Evolutionary conservation across 768 basidiomycete species (phyloP), one percentile per base, ranked within the genome.

Genomic region (Phaeotremella fagi): DNA sequence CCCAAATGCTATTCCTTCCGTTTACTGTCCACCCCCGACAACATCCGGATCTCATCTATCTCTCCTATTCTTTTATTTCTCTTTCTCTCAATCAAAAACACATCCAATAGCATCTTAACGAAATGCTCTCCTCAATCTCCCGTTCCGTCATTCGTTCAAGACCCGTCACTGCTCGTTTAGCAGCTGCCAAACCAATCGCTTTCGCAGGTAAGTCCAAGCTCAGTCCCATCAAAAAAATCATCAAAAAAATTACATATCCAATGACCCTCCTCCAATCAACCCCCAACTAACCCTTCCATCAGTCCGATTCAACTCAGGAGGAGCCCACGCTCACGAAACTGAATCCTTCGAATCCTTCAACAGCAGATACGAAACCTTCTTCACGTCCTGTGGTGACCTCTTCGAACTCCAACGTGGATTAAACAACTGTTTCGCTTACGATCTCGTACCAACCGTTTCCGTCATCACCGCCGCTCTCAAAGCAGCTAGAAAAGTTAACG

Each of bases 381-480:
- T 99, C 82, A 78, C 87, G 71, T 81, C 83, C 51, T 90, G 90
- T 45, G 84, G 90, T 71, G 95, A 99, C 78, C 82, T 97, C 53
- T 99, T 99, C 73, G 95, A 99, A 80, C 87, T 99, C 60, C 94
- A 99, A 78, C 88, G 95, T 46, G 95, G 95, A 33, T 80, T 99
- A 68, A 98, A 99, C 81, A 99, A 99, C 82, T 97, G 92, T 79
- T 99, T 99, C 75, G 89, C 95, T 2, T 94, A 98, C 76, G 95
- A 99, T 76, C 83, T 75, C 28, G 68, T 75, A 24, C 74, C 74
- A 20, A 60, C 59, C 15, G 63, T 69, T 20, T 59, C 61, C 22
- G 72, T 75, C 37, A 64, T 75, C 54, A 66, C 66, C 29, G 71
- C 70, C 18, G 74, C 72, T 18, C 66, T 75, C 26, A 52, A 55